A percentile compares a stretch with the other conserved stretches of the same genome.
Conservation (phyloP, 2,329 filamentous ascomycete genomes). For the Fusarium decemcellulare region DNA sequence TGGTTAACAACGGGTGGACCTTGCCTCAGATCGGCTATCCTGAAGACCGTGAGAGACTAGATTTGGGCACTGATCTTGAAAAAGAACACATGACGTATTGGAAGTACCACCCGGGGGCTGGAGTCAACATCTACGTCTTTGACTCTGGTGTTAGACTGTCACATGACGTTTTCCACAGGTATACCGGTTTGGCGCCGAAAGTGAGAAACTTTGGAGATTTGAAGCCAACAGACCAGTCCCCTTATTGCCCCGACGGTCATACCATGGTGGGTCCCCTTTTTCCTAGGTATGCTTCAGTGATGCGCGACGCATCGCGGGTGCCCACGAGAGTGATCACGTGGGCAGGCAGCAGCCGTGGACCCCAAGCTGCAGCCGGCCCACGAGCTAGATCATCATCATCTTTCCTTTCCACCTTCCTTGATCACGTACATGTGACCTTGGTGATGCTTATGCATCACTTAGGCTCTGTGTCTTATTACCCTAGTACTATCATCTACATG, state of each 20-base stretch:
- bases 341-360: too few species aligned
- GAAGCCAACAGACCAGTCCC: not conserved
- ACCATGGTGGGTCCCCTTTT: not conserved
- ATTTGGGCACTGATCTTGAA: not conserved
- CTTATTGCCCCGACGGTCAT: not conserved
- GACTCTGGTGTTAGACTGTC: not conserved
- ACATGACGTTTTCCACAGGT: not conserved
- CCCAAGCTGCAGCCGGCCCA: too few species aligned
- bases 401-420: too few species aligned
- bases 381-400: too few species aligned
- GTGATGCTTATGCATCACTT: not conserved
- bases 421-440: not conserved
- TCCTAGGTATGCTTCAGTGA: too few species aligned
- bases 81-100: not conserved
- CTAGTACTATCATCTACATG: too few species aligned
- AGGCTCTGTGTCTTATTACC: too few species aligned
- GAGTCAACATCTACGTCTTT: conserved; percentile 1
- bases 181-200: not conserved
- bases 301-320: too few species aligned
- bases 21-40: not conserved
- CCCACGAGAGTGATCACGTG: too few species aligned
- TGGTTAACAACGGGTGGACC: not conserved
- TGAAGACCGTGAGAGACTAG: not conserved
- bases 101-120: not conserved
- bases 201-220: conserved; percentile 1